A percentile compares a stretch with the other conserved stretches of the same genome.
phyloP scores from a whole-genome alignment of 1,284 basidiomycete species.

The Mycosarcoma mackinlayi region DNA sequence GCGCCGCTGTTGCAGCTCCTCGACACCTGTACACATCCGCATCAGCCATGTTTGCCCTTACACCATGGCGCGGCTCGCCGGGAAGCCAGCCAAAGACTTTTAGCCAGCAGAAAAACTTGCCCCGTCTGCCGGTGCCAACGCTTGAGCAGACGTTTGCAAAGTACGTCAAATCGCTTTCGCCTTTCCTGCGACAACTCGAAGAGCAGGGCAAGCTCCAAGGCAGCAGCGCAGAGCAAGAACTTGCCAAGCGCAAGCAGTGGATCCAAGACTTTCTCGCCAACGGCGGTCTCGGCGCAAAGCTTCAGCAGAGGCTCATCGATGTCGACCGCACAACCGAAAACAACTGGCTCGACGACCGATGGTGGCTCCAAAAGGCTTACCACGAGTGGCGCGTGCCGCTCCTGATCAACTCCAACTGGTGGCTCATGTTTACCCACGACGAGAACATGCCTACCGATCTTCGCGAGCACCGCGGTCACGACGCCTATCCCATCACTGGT shows the following conservation, averaged over 20 bases:
- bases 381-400: conserved; percentile 88
- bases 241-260: conserved; percentile 76
- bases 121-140: conserved; percentile 86
- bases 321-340: conserved; percentile 85
- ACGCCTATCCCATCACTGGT: conserved; percentile 53
- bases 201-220: conserved; percentile 72
- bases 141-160: conserved; percentile 80
- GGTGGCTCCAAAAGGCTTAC: conserved; percentile 91
- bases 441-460: conserved; percentile 69
- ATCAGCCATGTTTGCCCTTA: conserved; percentile 68
- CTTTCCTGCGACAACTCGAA: conserved; percentile 75
- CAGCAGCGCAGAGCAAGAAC: conserved; percentile 74
- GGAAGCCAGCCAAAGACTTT: conserved; percentile 69
- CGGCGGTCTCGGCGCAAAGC: conserved; percentile 76
- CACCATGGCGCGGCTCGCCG: conserved; percentile 60
- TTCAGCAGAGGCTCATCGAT: conserved; percentile 85
- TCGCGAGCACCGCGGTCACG: conserved; percentile 58
- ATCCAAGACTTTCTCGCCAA: conserved; percentile 77
- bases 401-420: conserved; percentile 95
- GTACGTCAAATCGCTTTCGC: conserved; percentile 83
- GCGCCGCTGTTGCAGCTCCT: conserved; percentile 15
- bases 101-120: conserved; percentile 67
- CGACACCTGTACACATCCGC: conserved; percentile 35
- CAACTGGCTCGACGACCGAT: conserved; percentile 96
- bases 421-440: conserved; percentile 82